Base-by-base conservation (phyloP, 2,329 filamentous ascomycete species). In the Xylaria sp. region DNA sequence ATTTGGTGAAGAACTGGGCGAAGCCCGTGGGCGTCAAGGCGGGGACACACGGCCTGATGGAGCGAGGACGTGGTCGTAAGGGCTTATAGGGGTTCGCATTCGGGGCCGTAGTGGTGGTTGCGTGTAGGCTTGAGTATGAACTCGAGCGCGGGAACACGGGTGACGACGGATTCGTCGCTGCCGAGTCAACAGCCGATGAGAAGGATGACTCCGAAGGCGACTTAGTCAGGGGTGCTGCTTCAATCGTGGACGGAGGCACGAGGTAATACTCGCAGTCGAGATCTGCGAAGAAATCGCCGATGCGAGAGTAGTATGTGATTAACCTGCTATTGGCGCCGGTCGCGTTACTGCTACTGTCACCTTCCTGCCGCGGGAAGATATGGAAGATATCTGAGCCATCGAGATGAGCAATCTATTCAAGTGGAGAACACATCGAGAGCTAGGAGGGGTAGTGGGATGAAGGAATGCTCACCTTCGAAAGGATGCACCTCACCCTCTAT, bases 1-100 rank as follows among this genome's bases (percentile, higher is more conserved):
- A 84, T 40, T 86, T 81, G 1, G 86, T 89, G 79, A 91, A 87
- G 89, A 92, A 96, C 56, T 81, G 80, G 53, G 84, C 82, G 71
- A 92, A 92, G 1, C 90, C 90, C n/a, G 80, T 74, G 0, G 87
- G 84, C 0, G 90, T 92, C 23, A 92, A 77, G 1, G 84, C 86
- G 0, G 90, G 89, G 25, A 90, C 80, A 40, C 81, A 80, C 3
- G 89, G 88, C 50, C 80, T 78, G 3, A 58, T 49, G 19, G 55
- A 56, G 49, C 65, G 62, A n/a, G 50, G 58, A 21, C 33, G 65
- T 43, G 38, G 40, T 5, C 42, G 59, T 3, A 42, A 21, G 19
- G 45, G 40, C 37, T 49, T 55, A 14, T 49, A 38, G 1, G 46
- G 21, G 38, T 37, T 56, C 8, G 47, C n/a, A 23, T 38, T 57